These are phyloP conservation scores for Brassica balearica DNA, from an alignment of 441 rosid genomes.

Conservation along the genomic window DNA sequence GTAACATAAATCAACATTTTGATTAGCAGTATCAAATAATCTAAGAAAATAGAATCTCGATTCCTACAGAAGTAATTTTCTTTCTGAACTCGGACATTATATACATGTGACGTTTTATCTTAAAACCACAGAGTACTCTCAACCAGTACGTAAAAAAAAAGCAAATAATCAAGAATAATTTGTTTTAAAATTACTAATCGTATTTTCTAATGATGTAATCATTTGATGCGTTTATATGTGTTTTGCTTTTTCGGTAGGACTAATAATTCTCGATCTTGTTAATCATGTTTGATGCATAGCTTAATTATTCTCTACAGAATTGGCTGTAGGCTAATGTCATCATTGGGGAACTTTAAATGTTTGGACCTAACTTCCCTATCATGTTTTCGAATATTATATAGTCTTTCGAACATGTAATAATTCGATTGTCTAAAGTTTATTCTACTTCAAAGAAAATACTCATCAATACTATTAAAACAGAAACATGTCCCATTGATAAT, in stretches of 20 bases:
- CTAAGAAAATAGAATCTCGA: too few species aligned
- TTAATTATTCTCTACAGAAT: slow-evolving; percentile 41
- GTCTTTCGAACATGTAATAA: slow-evolving; percentile 29
- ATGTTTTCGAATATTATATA: slow-evolving; percentile 35
- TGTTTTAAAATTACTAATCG: not conserved
- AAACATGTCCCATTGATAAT: too few species aligned
- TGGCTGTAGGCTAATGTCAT: slow-evolving; percentile 37
- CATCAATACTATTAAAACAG: not conserved
- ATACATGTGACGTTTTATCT: not conserved
- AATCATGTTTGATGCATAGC: slow-evolving; percentile 40
- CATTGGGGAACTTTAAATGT: slow-evolving; percentile 37
- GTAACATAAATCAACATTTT: not conserved
- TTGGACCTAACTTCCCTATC: slow-evolving; percentile 39
- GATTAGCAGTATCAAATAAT: too few species aligned
- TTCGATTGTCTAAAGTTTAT: not conserved
- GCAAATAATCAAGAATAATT: not conserved
- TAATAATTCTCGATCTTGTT: slow-evolving; percentile 25
- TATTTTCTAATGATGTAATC: slow-evolving; percentile 39
- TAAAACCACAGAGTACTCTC: not conserved
- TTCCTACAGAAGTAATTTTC: too few species aligned
- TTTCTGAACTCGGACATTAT: too few species aligned
- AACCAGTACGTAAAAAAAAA: not conserved
- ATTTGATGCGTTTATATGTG: slow-evolving; percentile 32
- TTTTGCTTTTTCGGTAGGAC: slow-evolving; percentile 33
- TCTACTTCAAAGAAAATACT: not conserved